phyloP scores from a whole-genome alignment of 129 eudicot genomes.

The Flaveria trinervia region DNA sequence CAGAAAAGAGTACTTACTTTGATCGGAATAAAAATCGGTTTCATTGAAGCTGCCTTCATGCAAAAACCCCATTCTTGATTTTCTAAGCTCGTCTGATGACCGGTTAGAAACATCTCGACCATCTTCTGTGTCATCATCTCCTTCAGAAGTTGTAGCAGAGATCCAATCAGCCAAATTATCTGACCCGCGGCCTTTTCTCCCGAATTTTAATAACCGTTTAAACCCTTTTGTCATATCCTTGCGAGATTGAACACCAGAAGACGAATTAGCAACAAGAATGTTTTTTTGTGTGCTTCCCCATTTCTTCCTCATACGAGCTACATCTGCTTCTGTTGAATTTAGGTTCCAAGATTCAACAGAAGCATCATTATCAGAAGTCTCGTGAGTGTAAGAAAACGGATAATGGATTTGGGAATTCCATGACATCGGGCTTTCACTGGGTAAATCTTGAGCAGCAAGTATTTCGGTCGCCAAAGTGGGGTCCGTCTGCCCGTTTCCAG shows the following conservation, averaged over 20 bases:
- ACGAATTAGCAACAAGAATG: conserved; percentile 50
- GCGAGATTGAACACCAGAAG: conserved; percentile 62
- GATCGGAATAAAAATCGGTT: conserved; percentile 65
- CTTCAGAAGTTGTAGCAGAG: conserved; percentile 98
- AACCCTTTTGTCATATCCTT: conserved; percentile 89
- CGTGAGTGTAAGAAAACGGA: conserved; percentile 67
- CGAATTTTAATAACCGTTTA: conserved; percentile 85
- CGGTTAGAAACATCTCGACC: conserved; percentile 75
- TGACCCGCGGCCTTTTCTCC: conserved; percentile 82
- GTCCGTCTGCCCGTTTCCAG: conserved; percentile 51
- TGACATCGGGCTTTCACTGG: conserved; percentile 84
- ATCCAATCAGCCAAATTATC: conserved; percentile 91
- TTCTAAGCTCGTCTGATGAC: conserved; percentile 84
- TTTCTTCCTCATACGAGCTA: conserved; percentile 92
- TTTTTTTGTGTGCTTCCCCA: conserved; percentile 95
- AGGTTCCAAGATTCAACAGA: conserved; percentile 85
- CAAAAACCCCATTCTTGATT: conserved; percentile 89
- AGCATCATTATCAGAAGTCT: conserved; percentile 70
- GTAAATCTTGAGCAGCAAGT: conserved; percentile 65
- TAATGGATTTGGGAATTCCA: conserved; percentile 69
- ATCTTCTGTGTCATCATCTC: conserved; percentile 96
- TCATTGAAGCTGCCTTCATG: conserved; percentile 64
- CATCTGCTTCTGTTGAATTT: conserved; percentile 66
- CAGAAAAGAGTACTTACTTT: conserved; percentile 47
- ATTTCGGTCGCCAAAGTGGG: conserved; percentile 43